phyloP scores from a whole-genome alignment of 495 filamentous ascomycete species.

The Lepidopterella palustris region DNA sequence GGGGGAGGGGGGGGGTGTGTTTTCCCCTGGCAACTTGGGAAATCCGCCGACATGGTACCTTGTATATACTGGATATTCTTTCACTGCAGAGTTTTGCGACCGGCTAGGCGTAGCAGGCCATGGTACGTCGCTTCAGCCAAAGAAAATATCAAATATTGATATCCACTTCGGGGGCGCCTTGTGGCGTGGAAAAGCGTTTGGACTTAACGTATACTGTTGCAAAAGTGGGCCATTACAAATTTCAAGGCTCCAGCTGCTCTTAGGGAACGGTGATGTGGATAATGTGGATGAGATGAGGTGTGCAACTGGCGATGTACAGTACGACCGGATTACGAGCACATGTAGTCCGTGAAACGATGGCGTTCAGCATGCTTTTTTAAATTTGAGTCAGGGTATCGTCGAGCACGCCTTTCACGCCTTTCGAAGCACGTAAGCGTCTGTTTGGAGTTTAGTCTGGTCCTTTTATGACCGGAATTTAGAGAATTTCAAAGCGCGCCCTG shows the following conservation, averaged over 20 bases:
- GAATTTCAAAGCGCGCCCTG: not conserved
- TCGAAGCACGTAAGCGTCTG: not conserved
- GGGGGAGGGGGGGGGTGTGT: too few relatives aligned
- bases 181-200: constrained; percentile 18
- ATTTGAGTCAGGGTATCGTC: not conserved
- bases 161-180: constrained; percentile 10
- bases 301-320: not conserved
- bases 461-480: not conserved
- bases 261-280: constrained; percentile 6
- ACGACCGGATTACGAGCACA: not conserved
- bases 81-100: too few relatives aligned
- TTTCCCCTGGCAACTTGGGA: too few relatives aligned
- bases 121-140: too few relatives aligned
- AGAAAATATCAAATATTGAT: not conserved
- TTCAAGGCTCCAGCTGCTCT: constrained; percentile 23
- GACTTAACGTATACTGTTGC: constrained; percentile 26
- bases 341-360: not conserved
- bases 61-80: too few relatives aligned
- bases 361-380: not conserved
- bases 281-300: not conserved
- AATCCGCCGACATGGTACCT: too few relatives aligned
- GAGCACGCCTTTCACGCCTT: constrained; percentile 1
- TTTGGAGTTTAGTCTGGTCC: not conserved
- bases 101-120: too few relatives aligned
- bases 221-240: constrained; percentile 16